Evolutionary conservation across 2,329 filamentous ascomycete species (phyloP), one percentile per base, ranked within the genome.

Genomic region (Aspergillus luchuensis): DNA sequence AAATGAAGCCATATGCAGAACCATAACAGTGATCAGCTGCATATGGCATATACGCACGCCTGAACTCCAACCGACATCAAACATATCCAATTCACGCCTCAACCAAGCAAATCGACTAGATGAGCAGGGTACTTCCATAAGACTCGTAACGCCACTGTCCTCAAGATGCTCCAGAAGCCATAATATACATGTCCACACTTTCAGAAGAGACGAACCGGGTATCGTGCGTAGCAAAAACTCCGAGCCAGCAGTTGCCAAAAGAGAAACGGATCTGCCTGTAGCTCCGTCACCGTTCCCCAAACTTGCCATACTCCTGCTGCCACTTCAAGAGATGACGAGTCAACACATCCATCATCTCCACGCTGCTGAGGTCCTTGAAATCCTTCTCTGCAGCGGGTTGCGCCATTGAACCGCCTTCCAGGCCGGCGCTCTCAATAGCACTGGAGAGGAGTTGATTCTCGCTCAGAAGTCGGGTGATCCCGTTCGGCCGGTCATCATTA

Each of bases 301-400:
- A 80, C 66, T 82, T 82, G 47, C 82, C 82, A 73, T 79, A 92
- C 70, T 91, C 85, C 65, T 89, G 89, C 78, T 96, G 91, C 91
- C 91, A 96, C 70, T 90, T 89, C 66, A 94, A 85, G 69, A 96
- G 83, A 73, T 92, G 88, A 63, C 90, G 84, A 63, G 90, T 93
- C 73, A 96, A 77, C 67, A 87, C 84, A 74, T 96, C 92, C 91
- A 96, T 96, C 91, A 96, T 96, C 77, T 96, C 91, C 65, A 91
- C 82, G 67, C 89, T 92, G 59, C 82, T 90, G 65, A 97, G 80
- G 8, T 89, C 85, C 67, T 89, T 91, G 75, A 96, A 96, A 1
- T 88, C 84, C 68, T 71, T 74, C 60, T 79, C 76, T 50, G 76
- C 72, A 48, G 66, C 61, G 17, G 66, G 65, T 43, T 67, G 65